Base-by-base conservation (phyloP, 768 basidiomycete genomes). In the Amanita subjunquillea region DNA sequence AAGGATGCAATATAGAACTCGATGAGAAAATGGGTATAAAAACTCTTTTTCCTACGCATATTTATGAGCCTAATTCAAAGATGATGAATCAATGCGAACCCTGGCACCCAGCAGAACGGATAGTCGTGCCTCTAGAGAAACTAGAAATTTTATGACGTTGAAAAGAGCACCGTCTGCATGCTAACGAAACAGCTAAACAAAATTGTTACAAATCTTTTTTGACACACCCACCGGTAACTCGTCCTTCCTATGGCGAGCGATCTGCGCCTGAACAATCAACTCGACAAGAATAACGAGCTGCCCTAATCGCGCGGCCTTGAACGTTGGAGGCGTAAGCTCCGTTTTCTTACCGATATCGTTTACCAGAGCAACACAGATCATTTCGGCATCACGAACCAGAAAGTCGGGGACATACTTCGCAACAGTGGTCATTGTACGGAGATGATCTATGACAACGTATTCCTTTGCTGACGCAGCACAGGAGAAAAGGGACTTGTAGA, bases 401-500 rank as follows among this genome's bases (percentile, higher is more conserved):
- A 82, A 79, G 55, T 80, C 79, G 2, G 77, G 72, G 13, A 86
- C 67, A 59, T 78, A 77, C 29, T 70, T 73, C 4, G 78, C 69
- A 51, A 85, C 57, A 2, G 76, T 70, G 12, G 70, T 67, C 43
- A 89, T 61, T 3, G 74, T 70, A 42, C 77, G 74, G 0, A 87
- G 72, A 55, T 86, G 77, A 50, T 76, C 78, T 9, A 78, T 70
- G 8, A 85, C 70, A 9, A 75, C 71, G n/a, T 76, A 60, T 51
- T 81, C 81, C 57, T 83, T 84, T 40, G 72, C 70, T 0, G 84
- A 80, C 2, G 79, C 78, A 0, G 87, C 83, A 55, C 84, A 86
- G 0, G 73, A 65, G 59, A 89, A 86, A 6, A 90, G 65, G 0
- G 84, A 82, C 60, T 82, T 85, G 69, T 79, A 88, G 65, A 90